Conservation (phyloP, 2,329 filamentous ascomycete species). For the Trichoderma oligosporum region DNA sequence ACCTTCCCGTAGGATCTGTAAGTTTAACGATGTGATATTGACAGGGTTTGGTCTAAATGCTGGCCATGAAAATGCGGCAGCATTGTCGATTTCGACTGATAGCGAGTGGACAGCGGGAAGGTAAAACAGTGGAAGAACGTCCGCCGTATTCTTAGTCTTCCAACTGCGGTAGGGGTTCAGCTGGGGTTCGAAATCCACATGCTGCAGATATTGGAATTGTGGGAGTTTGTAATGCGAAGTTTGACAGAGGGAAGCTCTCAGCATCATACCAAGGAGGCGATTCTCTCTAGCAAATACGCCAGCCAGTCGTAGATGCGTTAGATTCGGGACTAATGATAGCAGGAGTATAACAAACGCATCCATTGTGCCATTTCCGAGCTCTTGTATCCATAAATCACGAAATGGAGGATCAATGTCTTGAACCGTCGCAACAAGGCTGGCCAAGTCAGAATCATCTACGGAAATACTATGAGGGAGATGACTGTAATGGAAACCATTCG, state of each 20-base stretch:
- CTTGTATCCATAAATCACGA: background rate
- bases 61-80: background rate
- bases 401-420: background rate
- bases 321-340: background rate
- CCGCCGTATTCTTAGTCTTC: background rate
- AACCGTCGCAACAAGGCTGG: background rate
- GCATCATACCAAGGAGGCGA: background rate
- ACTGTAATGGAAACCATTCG: background rate
- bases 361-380: background rate
- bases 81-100: background rate
- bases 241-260: conserved; percentile 1
- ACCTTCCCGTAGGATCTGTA: background rate
- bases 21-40: background rate
- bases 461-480: background rate
- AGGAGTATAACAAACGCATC: background rate
- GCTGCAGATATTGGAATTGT: background rate
- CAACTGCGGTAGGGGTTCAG: background rate
- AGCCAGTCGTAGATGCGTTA: background rate
- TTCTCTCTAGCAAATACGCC: background rate
- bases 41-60: background rate
- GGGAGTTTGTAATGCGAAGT: background rate
- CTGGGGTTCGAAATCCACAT: background rate
- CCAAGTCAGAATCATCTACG: background rate
- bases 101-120: background rate
- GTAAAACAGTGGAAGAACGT: background rate